These are phyloP conservation scores for Curvularia eragrostidis DNA, from an alignment of 2,329 filamentous ascomycete genomes.

Conservation along the genomic window DNA sequence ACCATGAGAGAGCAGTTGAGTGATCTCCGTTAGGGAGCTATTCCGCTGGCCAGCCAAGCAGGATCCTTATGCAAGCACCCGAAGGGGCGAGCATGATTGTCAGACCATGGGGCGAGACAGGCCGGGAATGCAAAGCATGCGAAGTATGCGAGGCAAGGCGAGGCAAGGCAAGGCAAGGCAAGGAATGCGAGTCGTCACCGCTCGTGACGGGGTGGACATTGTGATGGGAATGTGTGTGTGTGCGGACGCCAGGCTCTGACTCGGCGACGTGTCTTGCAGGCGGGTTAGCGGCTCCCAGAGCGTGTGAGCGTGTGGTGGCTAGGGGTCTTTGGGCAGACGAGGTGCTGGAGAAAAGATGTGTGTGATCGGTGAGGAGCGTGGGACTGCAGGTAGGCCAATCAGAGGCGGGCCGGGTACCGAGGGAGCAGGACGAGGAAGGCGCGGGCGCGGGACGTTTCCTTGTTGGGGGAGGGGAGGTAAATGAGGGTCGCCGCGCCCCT, in stretches of 20 bases:
- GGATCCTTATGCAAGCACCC: constrained; percentile 14
- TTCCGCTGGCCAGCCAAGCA: constrained; percentile 1
- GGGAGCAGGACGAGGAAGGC: constrained; percentile 3
- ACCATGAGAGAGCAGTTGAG: neutral
- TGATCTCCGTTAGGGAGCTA: constrained; percentile 10
- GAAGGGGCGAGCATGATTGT: constrained; percentile 10
- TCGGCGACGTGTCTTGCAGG: constrained; percentile 7
- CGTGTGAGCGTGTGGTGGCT: constrained; percentile 3
- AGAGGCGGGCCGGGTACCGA: constrained; percentile 9
- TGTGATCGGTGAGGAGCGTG: constrained; percentile 13
- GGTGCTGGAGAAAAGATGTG: neutral
- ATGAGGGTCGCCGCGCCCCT: constrained; percentile 7
- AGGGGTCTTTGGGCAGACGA: constrained; percentile 12
- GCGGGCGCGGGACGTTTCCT: constrained; percentile 12
- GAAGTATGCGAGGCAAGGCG: neutral
- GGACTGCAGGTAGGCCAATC: constrained; percentile 6
- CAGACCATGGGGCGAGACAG: constrained; percentile 4
- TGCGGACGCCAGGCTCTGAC: constrained; percentile 1
- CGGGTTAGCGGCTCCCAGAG: constrained; percentile 3
- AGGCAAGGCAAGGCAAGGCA: neutral
- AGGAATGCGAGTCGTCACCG: neutral
- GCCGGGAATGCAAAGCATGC: neutral
- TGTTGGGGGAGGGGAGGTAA: constrained; percentile 9
- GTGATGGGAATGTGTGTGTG: neutral
- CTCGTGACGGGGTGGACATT: neutral